Base-by-base conservation (phyloP, 495 filamentous ascomycete species). In the Podospora sp. region DNA sequence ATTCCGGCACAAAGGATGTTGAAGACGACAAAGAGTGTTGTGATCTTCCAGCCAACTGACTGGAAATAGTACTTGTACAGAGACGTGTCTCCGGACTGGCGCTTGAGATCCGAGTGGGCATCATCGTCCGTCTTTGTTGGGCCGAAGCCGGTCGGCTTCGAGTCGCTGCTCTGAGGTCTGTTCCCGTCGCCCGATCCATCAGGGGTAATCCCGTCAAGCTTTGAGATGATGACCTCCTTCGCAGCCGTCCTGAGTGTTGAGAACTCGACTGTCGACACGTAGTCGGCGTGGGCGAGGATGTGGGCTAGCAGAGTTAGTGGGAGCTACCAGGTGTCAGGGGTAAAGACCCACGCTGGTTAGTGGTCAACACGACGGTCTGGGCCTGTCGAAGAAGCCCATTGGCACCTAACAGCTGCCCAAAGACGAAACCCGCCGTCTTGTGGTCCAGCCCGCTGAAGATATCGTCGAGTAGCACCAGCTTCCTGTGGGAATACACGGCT, bases 391-490 rank as follows among this genome's bases (percentile, higher is more conserved):
- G 67, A 20, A 58, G 16, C 0, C 69, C 66, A 6, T 49, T n/a
- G 14, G 12, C n/a, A 8, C 60, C 72, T 29, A 90, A 76, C 1
- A 90, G 67, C 46, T 75, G 76, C 55, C 82, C 77, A 64, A 86
- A 88, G 4, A 90, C 81, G 16, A 80, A 74, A 5, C 84, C 79
- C 67, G 86, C 84, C 0, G 88, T 90, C 6, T 80, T 77, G 0
- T 79, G 71, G 35, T 91, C 88, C 18, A 90, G 77, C 2, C 85
- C 87, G 65, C 84, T 89, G 46, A 91, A 80, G 11, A 86, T 76
- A 68, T 91, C 76, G 36, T 78, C 77, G 4, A 79, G 62, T 2
- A 79, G 50, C 5, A 76, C 58, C 7, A 78, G 27, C 0, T 63
- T 46, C 16, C 60, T 64, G 26, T 66, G 59, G 6, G 71, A 64